Evolutionary conservation across 169 alveolate species (phyloP).

Genomic region (Babesia ovis): DNA sequence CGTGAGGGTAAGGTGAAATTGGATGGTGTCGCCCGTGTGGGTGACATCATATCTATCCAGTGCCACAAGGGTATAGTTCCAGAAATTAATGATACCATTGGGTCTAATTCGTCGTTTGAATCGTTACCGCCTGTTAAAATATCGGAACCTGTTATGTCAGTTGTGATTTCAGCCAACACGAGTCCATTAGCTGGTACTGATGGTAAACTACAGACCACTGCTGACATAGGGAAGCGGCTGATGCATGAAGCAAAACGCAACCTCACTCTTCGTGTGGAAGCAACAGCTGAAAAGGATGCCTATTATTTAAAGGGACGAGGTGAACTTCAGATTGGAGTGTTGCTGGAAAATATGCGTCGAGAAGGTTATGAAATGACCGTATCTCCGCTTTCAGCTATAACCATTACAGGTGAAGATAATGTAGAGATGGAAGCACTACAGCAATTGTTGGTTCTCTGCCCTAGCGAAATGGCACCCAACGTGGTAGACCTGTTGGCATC

Average conservation of each 20-base stretch:
- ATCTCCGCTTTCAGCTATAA: constrained; percentile 88
- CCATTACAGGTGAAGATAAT: constrained; percentile 78
- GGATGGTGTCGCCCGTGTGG: constrained; percentile 67
- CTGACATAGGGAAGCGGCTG: constrained; percentile 87
- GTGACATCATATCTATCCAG: constrained; percentile 78
- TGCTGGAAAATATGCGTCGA: constrained; percentile 93
- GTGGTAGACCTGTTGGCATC: constrained; percentile 82
- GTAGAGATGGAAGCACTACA: constrained; percentile 86
- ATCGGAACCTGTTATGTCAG: constrained; percentile 91
- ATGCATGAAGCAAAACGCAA: constrained; percentile 87
- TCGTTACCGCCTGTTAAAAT: constrained; percentile 83
- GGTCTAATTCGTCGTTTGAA: constrained; percentile 57
- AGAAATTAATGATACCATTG: constrained; percentile 77
- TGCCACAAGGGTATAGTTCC: constrained; percentile 77
- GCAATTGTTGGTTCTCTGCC: constrained; percentile 52
- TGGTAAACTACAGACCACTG: constrained; percentile 81
- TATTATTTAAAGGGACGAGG: constrained; percentile 90
- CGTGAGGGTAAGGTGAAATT: constrained; percentile 66
- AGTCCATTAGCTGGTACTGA: constrained; percentile 92
- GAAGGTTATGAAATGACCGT: constrained; percentile 93
- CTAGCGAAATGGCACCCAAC: constrained; percentile 74
- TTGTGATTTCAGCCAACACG: constrained; percentile 84
- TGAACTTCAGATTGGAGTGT: constrained; percentile 91
- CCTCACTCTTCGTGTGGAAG: constrained; percentile 86
- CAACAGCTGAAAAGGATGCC: constrained; percentile 74